Evolutionary conservation across 441 rosid species (phyloP).

Genomic region (Euphorbia corollata): DNA sequence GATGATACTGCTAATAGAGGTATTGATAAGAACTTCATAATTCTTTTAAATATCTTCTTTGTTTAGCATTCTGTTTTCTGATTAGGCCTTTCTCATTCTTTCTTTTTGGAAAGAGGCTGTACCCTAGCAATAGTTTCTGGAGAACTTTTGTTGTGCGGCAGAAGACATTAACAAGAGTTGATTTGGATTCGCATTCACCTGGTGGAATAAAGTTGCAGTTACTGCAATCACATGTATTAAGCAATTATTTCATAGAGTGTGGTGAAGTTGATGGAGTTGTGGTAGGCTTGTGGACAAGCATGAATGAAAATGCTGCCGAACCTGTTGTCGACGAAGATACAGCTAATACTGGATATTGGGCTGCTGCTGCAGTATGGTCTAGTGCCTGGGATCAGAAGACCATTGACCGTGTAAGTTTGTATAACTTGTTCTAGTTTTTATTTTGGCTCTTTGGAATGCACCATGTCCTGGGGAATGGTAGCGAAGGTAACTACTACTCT

Average conservation of each 20-base stretch:
- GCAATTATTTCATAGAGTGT: conserved; percentile 51
- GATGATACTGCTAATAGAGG: conserved; percentile 81
- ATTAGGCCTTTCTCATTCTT: conserved; percentile 23
- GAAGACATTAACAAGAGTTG: conserved; percentile 36
- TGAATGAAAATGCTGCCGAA: conserved; percentile 46
- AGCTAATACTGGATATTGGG: conserved; percentile 85
- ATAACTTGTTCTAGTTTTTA: conserved; percentile 16
- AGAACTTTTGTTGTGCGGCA: conserved; percentile 60
- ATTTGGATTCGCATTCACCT: conserved; percentile 32
- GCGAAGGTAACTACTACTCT: conserved; percentile 6
- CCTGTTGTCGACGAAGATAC: conserved; percentile 46
- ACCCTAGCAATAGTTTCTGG: conserved; percentile 96
- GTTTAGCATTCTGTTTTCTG: conserved; percentile 25
- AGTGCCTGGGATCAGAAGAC: conserved; percentile 92
- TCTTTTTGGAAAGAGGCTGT: conserved; percentile 68
- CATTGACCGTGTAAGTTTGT: conserved; percentile 70
- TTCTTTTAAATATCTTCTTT: conserved; percentile 19
- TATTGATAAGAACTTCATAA: conserved; percentile 24
- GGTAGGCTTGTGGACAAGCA: conserved; percentile 80
- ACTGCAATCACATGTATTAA: conserved; percentile 37
- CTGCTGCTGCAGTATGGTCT: conserved; percentile 94
- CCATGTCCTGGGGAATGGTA: conserved; percentile 5
- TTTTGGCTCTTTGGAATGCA: conserved; percentile 13
- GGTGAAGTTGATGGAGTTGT: conserved; percentile 98
- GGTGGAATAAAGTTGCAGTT: conserved; percentile 45